Evolutionary conservation across 2,329 filamentous ascomycete genomes (phyloP).

Genomic region (Beauveria sp.): DNA sequence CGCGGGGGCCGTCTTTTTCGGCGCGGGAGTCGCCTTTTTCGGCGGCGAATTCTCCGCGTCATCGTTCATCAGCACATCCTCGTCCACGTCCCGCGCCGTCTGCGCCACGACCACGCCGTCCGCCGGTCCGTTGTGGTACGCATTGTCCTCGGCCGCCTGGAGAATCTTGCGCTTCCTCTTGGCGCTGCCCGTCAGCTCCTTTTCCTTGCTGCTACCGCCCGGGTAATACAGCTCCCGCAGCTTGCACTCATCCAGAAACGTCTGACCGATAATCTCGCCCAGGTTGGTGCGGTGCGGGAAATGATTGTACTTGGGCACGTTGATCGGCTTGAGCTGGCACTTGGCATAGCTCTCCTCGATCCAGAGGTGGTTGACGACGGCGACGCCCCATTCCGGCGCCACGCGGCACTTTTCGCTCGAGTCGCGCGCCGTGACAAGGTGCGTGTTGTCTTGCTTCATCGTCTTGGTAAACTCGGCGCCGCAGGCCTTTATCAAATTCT

Average conservation of each 20-base stretch:
- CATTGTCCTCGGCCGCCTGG: constrained; percentile 44
- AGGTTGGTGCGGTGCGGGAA: constrained; percentile 88
- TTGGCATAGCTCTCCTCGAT: constrained; percentile 94
- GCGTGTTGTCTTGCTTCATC: constrained; percentile 91
- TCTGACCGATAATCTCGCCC: constrained; percentile 87
- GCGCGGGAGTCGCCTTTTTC: neutral
- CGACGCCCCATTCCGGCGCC: constrained; percentile 83
- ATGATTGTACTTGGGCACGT: constrained; percentile 69
- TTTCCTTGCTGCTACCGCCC: constrained; percentile 52
- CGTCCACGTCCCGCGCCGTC: constrained; percentile 26
- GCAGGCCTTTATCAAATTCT: constrained; percentile 78
- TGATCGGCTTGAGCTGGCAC: constrained; percentile 67
- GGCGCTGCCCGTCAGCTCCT: constrained; percentile 32
- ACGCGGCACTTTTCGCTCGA: constrained; percentile 90
- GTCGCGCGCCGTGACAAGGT: constrained; percentile 84
- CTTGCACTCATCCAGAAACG: constrained; percentile 59
- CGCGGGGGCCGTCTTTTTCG: neutral
- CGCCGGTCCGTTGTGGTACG: constrained; percentile 37
- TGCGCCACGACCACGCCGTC: constrained; percentile 39
- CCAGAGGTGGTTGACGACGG: constrained; percentile 93
- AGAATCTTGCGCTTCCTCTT: constrained; percentile 43
- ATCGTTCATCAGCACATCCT: constrained; percentile 38
- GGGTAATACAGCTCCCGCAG: constrained; percentile 62
- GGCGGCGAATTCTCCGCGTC: constrained; percentile 27
- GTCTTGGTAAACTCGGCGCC: constrained; percentile 91